Base-by-base conservation (phyloP, 202 grass and related monocot species). In the Schoenoplectus tabernaemontani region DNA sequence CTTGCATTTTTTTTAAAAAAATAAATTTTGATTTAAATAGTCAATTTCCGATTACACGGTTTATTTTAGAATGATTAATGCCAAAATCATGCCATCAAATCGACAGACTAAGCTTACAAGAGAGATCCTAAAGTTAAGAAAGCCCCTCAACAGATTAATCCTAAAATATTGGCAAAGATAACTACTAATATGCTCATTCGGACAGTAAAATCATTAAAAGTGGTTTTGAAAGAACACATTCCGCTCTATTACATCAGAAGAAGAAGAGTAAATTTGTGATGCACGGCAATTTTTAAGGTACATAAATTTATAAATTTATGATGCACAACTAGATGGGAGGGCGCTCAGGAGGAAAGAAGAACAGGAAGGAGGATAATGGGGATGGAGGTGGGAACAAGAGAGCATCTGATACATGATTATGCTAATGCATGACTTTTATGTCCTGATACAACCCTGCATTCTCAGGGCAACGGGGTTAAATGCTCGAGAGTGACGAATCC, bases 401-500 rank as follows among this genome's bases (percentile, higher is more conserved):
- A 94, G 74, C 91, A 98, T 98, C 68, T 92, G 89, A 42, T 95
- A 94, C 83, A 94, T 98, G 78, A 94, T 98, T 68, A 90, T 90
- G 51, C 88, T 88, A 87, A 98, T 92, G 68, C 84, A 92, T 44
- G 84, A 87, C 85, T n/a, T 98, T 88, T 3, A 98, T 98, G 63
- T 94, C 95, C 58, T 88, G 85, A 72, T 90, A 98, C 59, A 94
- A 87, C 9, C 78, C 78, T 2, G 88, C 75, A 60, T 94, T 98
- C 78, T 88, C 82, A 3, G 91, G 87, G 80, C 88, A 90, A 71
- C 89, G 78, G 3, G 95, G 91, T 17, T 94, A 89, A 58, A 98
- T 66, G 78, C 95, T 82, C 0, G 83, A 62, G 22, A 98, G 70
- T 2, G 87, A 86, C 0, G 89, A 90, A 81, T 98, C 95, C 4